Evolutionary conservation across 495 filamentous ascomycete genomes (phyloP).

Genomic region (Neurospora terricola): DNA sequence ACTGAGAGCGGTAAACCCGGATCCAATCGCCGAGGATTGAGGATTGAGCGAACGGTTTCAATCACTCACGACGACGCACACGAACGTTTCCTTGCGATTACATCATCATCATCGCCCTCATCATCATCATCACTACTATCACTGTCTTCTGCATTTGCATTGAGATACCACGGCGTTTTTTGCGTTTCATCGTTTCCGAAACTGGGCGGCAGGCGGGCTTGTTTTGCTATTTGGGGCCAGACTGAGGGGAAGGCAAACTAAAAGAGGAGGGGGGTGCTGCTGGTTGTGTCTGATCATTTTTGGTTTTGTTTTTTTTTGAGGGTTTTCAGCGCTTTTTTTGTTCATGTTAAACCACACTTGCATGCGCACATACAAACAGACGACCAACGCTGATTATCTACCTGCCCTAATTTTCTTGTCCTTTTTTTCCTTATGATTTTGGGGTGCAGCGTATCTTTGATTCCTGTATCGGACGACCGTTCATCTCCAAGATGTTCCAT

Average conservation of each 20-base stretch:
- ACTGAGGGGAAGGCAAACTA: not conserved
- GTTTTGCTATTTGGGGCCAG: not conserved
- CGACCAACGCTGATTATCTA: not conserved
- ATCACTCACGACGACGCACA: not conserved
- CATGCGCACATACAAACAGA: not conserved
- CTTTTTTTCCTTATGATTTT: not conserved
- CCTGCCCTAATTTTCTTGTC: not conserved
- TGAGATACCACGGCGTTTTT: not conserved
- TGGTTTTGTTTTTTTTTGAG: not conserved
- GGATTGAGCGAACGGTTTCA: not conserved
- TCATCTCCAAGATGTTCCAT: not conserved
- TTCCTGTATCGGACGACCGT: not conserved
- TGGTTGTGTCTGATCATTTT: not conserved
- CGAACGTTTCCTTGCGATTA: not conserved
- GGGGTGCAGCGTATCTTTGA: not conserved
- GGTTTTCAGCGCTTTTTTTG: not conserved
- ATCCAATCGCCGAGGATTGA: constrained; percentile 26
- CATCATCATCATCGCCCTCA: not conserved
- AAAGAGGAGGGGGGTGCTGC: not conserved
- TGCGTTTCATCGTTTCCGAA: not conserved
- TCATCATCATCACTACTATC: not conserved
- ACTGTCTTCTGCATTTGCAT: not conserved
- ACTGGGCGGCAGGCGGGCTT: not conserved
- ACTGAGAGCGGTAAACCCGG: constrained; percentile 44
- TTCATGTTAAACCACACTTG: not conserved